These are phyloP conservation scores for Colletotrichum tofieldiae DNA, from an alignment of 2,329 filamentous ascomycete species.

Conservation along the genomic window DNA sequence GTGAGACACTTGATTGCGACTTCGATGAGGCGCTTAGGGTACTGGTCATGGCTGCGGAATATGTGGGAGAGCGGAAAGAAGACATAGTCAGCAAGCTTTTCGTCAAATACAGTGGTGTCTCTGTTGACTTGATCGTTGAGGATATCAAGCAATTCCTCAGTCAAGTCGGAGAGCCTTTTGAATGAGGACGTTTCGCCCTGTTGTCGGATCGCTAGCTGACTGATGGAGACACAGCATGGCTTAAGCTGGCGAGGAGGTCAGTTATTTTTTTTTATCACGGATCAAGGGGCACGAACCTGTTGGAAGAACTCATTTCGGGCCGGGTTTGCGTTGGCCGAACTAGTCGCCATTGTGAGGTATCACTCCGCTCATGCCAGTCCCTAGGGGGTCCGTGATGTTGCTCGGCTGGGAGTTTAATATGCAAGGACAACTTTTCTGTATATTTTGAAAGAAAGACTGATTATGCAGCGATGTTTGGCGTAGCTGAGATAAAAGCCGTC, in stretches of 20 bases:
- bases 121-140: conserved; percentile 60
- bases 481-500: background rate
- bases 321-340: conserved; percentile 22
- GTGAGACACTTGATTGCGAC: conserved; percentile 82
- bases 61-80: conserved; percentile 95
- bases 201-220: conserved; percentile 68
- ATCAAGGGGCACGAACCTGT: conserved; percentile 47
- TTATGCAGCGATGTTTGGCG: background rate
- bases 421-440: background rate
- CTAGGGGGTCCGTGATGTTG: no score
- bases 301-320: conserved; percentile 56
- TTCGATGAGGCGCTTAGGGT: conserved; percentile 82
- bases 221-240: conserved; percentile 73
- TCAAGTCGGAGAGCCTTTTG: conserved; percentile 63
- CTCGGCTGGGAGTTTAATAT: background rate
- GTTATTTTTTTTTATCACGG: background rate
- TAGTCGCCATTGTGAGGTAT: conserved; percentile 35
- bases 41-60: conserved; percentile 80
- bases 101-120: conserved; percentile 74
- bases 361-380: background rate
- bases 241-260: conserved; percentile 66
- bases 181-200: conserved; percentile 58
- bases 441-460: background rate
- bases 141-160: conserved; percentile 61
- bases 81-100: conserved; percentile 91